Evolutionary conservation across 805 yeast species (phyloP).

Genomic region (Zygoascus tannicola): DNA sequence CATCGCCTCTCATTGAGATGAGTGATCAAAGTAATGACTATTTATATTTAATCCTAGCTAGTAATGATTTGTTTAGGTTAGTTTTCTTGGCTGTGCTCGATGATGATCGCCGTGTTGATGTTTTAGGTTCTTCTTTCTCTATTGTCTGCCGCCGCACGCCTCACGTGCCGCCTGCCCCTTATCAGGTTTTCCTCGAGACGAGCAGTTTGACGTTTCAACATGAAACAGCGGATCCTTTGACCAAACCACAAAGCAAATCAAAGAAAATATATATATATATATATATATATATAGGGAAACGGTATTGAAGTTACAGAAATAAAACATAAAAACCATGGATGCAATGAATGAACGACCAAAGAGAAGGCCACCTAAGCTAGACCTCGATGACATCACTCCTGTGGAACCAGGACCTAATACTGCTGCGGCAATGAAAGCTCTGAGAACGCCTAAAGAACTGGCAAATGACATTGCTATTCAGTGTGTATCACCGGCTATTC

Average conservation of each 20-base stretch:
- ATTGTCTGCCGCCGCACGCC: no score
- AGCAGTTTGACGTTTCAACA: no score
- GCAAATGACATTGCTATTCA: slow-evolving; percentile 25
- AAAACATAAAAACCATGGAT: no score
- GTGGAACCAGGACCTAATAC: slow-evolving; percentile 3
- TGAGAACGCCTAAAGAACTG: slow-evolving; percentile 22
- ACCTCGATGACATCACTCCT: slow-evolving; percentile 2
- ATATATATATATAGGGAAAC: no score
- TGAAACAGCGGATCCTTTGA: no score
- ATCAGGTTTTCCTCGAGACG: no score
- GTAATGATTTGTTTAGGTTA: background rate
- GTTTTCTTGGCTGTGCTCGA: background rate
- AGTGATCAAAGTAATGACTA: background rate
- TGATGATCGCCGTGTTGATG: no score
- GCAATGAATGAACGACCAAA: background rate
- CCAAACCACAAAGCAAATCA: no score
- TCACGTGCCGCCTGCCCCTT: no score
- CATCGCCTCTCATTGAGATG: background rate
- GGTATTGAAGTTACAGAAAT: no score
- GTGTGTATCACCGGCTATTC: slow-evolving; percentile 25
- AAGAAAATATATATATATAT: no score
- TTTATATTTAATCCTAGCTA: background rate
- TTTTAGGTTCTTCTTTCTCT: no score
- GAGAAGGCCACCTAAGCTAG: slow-evolving; percentile 10
- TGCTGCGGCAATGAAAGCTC: slow-evolving; percentile 1